Evolutionary conservation across 306 rosid genomes (phyloP), one percentile per base, ranked within the genome.

Genomic region (Cucumis melo): DNA sequence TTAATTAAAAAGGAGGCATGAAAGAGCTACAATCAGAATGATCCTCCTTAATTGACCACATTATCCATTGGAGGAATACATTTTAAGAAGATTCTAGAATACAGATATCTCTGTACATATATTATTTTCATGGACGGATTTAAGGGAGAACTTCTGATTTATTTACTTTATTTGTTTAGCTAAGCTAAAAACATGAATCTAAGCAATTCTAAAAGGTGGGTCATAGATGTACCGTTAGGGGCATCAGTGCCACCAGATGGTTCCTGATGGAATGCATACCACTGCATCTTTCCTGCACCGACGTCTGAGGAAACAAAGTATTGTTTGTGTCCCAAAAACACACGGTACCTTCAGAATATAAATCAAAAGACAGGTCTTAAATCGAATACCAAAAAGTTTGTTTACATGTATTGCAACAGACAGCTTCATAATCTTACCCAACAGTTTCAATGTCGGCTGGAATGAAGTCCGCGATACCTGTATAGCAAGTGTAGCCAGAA

Each of bases 281-380:
- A 95, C 84, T 92, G 99, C 98, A 90, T 92, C 93, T 95, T 95
- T 82, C 99, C 99, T 15, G 81, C 90, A 6, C 99, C 99, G 17
- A 95, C 98, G 68, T 95, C 99, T 23, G 99, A 95, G 74, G 99
- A 92, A 71, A 95, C 99, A 5, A 95, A 95, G 84, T 95, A 95
- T 84, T 95, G 98, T 75, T 95, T 95, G 95, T 92, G 97, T 78
- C 99, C 99, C 87, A 95, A 79, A 86, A 95, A 95, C 16, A 95
- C 99, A 34, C 98, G 99, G 83, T 95, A 95, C 92, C 98, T 94
- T 85, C 78, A 86, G 41, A 70, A 39, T 19, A 83, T 29, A 84
- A 75, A 77, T 82, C 63, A 77, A 58, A 64, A 82, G 59, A 78
- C 60, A 20, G 50, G 11, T 68, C 72, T 57, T 36, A 63, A 9